Evolutionary conservation across 805 yeast species (phyloP).

Genomic region (Lipomyces chichibuensis): DNA sequence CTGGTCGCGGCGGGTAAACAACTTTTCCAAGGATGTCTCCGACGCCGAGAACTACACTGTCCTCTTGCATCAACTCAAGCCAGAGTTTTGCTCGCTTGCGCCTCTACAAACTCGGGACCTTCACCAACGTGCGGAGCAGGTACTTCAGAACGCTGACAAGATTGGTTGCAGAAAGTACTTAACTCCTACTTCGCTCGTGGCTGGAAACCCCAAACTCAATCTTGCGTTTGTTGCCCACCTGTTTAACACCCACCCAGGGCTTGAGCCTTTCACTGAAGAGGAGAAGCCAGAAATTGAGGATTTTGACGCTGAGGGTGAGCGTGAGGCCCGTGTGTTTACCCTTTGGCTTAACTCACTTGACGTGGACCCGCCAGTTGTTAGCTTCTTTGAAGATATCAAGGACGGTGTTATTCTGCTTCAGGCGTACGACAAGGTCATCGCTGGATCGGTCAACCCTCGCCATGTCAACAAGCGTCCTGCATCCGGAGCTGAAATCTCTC

Average conservation of each 20-base stretch:
- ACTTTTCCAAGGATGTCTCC: constrained; percentile 83
- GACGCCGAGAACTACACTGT: constrained; percentile 97
- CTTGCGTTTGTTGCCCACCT: constrained; percentile 96
- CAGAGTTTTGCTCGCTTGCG: constrained; percentile 75
- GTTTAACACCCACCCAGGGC: constrained; percentile 95
- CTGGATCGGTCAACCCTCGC: constrained; percentile 81
- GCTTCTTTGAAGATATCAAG: constrained; percentile 89
- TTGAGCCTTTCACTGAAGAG: constrained; percentile 89
- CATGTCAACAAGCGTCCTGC: constrained; percentile 84
- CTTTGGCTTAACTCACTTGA: constrained; percentile 96
- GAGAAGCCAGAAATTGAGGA: constrained; percentile 95
- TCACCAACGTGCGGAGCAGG: constrained; percentile 81
- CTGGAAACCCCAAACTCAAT: constrained; percentile 95
- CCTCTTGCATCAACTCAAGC: constrained; percentile 82
- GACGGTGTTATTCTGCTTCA: constrained; percentile 88
- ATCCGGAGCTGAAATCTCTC: constrained; percentile 71
- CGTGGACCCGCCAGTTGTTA: constrained; percentile 91
- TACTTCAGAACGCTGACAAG: constrained; percentile 83
- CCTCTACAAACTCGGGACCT: constrained; percentile 82
- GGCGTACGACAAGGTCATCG: constrained; percentile 94
- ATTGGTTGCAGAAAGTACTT: constrained; percentile 91
- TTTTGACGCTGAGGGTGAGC: constrained; percentile 98
- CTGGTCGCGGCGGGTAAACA: constrained; percentile 81
- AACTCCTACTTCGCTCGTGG: constrained; percentile 88
- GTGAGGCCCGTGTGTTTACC: constrained; percentile 98